Conservation (phyloP, 306 rosid species). For the Biancaea sappan region DNA sequence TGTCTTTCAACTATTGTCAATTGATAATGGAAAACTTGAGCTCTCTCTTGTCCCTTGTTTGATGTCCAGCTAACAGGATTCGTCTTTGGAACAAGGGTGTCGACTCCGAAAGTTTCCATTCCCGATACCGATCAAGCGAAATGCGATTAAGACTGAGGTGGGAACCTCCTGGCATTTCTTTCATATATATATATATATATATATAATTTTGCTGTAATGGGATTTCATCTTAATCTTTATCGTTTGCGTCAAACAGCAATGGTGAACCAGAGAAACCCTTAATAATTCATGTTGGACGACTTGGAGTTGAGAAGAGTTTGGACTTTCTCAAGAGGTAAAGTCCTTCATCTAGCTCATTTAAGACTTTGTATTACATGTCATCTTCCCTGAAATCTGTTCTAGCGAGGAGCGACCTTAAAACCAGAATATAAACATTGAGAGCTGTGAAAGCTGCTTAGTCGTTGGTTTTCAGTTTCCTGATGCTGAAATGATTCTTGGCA, state of each 20-base stretch:
- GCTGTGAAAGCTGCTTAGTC: conserved; percentile 6
- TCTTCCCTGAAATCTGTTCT: conserved; percentile 11
- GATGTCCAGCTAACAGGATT: conserved; percentile 76
- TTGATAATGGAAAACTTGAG: background rate
- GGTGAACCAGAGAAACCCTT: conserved; percentile 96
- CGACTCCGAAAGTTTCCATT: conserved; percentile 91
- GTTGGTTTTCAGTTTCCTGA: conserved; percentile 19
- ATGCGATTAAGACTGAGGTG: conserved; percentile 86
- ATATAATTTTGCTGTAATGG: background rate
- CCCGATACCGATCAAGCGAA: conserved; percentile 70
- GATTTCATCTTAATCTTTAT: conserved; percentile 29
- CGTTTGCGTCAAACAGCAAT: conserved; percentile 51
- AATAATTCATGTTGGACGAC: conserved; percentile 90
- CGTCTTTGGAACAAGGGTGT: conserved; percentile 99
- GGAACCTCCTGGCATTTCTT: conserved; percentile 12
- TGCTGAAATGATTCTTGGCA: background rate
- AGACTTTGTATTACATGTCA: background rate
- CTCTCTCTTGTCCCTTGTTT: conserved; percentile 30
- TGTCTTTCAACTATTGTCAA: conserved; percentile 10
- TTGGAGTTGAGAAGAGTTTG: conserved; percentile 98
- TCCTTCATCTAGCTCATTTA: background rate
- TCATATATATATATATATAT: conserved; percentile 19
- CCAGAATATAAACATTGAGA: background rate
- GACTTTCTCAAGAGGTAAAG: conserved; percentile 87
- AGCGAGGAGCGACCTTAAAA: background rate